Base-by-base conservation (phyloP, 805 yeast species). In the Kazachstania psychrophila region DNA sequence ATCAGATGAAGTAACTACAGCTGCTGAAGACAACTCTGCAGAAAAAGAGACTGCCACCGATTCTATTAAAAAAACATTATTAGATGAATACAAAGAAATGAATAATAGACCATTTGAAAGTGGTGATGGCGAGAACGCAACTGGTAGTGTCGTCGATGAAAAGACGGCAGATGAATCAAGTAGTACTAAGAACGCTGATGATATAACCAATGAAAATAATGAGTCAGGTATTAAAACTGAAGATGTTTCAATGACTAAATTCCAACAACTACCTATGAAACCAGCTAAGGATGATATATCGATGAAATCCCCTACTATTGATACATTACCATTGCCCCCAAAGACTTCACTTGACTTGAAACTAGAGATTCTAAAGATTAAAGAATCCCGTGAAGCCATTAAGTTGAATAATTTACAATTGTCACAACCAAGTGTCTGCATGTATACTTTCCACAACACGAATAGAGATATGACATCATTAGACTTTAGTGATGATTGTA, bases 371-470 rank as follows among this genome's bases (percentile, higher is more conserved):
- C 68, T 75, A 43, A 73, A 77, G 40, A 84, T 92, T 22, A 84
- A 77, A 50, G 97, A 89, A 58, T 75, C 89, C 7, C 69, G 95
- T 41, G 73, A 83, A 23, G 75, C 79, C 44, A 76, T 89, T 41
- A 72, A 68, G 46, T 57, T 89, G 35, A 83, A 77, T 17, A 68
- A 79, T 5, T 61, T 73, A 23, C 95, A 83, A 38, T 81, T 94
- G 4, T 68, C 86, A 16, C 73, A 89, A 18, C 98, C 98, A 16
- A 82, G 94, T 39, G 95, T 89, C 24, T 92, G 97, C 61, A 85
- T 89, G 95, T 92, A 92, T 65, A 89, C 97, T 1, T 88, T 92
- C 65, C 98, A 92, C 66, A 92, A 92, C 61, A 84, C 96, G 9
- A 80, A 85, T 55, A 80, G 81, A 46, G 94, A 83, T 43, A 66